A percentile compares a stretch with the other conserved stretches of the same genome.
Conservation (phyloP, 2,329 filamentous ascomycete genomes). For the Xylariales sp. region DNA sequence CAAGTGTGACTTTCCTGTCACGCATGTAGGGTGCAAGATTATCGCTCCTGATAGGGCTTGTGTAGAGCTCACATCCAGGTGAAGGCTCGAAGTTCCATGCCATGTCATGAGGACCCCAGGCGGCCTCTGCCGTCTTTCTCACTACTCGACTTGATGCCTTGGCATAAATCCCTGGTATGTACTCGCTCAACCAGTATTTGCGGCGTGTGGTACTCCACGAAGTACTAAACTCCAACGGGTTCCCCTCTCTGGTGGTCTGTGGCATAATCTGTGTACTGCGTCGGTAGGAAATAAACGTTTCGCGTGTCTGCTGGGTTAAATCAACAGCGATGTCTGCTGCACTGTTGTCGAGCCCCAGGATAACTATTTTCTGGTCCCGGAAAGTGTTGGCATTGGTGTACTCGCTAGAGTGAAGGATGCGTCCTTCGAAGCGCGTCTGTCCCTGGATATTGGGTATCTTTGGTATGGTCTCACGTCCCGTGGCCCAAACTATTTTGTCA, state of each 20-base stretch:
- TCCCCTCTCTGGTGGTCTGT: constrained; percentile 2
- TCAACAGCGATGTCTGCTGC: constrained; percentile 1
- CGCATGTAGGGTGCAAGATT: background rate
- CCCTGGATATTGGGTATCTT: background rate
- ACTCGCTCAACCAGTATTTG: constrained; percentile 1
- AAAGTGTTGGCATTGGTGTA: constrained; percentile 1
- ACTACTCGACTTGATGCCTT: background rate
- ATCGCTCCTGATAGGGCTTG: constrained; percentile 1
- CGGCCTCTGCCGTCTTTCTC: background rate
- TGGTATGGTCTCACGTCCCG: background rate
- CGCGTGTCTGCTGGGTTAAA: background rate
- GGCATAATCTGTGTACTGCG: constrained; percentile 2
- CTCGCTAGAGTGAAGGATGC: background rate
- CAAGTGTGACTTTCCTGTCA: background rate
- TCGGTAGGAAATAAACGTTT: constrained; percentile 1
- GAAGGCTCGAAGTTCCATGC: constrained; percentile 4
- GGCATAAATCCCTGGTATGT: background rate
- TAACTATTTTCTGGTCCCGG: constrained; percentile 1
- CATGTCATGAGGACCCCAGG: constrained; percentile 1
- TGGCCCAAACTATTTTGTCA: constrained; percentile 4
- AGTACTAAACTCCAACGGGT: background rate
- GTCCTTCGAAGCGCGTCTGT: background rate
- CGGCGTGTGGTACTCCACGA: background rate
- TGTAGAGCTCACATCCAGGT: constrained; percentile 1
- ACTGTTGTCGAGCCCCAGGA: background rate